Percentiles rank a stretch among this genome's conserved stretches.
phyloP scores from a whole-genome alignment of 1,284 basidiomycete genomes.

The Salmacisia buchloeana region DNA sequence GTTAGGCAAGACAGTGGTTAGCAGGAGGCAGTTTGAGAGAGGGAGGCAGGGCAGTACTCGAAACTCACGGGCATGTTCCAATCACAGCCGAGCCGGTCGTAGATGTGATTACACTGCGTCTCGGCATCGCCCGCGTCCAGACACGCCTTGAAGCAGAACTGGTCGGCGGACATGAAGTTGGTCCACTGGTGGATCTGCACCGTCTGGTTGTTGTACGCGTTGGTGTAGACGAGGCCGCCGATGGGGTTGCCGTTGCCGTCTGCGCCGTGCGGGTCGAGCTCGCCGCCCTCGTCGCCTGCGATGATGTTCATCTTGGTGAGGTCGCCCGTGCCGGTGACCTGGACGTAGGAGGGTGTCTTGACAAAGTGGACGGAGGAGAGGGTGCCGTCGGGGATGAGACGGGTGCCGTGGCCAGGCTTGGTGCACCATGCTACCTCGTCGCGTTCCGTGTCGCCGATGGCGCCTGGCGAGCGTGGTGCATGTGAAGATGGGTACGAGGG shows the following conservation, averaged over 20 bases:
- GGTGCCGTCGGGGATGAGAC: slow-evolving; percentile 46
- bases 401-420: slow-evolving; percentile 41
- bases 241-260: slow-evolving; percentile 59
- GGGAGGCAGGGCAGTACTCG: too few species aligned
- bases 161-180: slow-evolving; percentile 9
- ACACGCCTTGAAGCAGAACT: slow-evolving; percentile 21
- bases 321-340: slow-evolving; percentile 52
- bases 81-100: slow-evolving; percentile 41
- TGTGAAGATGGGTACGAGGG: background rate
- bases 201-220: slow-evolving; percentile 33
- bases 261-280: slow-evolving; percentile 55
- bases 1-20: too few species aligned
- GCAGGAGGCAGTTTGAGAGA: too few species aligned
- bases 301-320: slow-evolving; percentile 52
- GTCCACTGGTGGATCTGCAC: slow-evolving; percentile 44
- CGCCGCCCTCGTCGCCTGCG: slow-evolving; percentile 53
- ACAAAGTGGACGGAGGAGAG: slow-evolving; percentile 45
- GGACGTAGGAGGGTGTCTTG: slow-evolving; percentile 45
- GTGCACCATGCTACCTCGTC: slow-evolving; percentile 46
- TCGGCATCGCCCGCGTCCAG: slow-evolving; percentile 25
- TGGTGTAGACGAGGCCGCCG: slow-evolving; percentile 39
- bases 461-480: slow-evolving; percentile 18
- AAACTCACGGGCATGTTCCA: slow-evolving; percentile 39
- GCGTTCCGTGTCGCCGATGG: slow-evolving; percentile 40
- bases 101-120: slow-evolving; percentile 42